phyloP scores from a whole-genome alignment of 139 green algal genomes.

The Yamagishiella unicocca region DNA sequence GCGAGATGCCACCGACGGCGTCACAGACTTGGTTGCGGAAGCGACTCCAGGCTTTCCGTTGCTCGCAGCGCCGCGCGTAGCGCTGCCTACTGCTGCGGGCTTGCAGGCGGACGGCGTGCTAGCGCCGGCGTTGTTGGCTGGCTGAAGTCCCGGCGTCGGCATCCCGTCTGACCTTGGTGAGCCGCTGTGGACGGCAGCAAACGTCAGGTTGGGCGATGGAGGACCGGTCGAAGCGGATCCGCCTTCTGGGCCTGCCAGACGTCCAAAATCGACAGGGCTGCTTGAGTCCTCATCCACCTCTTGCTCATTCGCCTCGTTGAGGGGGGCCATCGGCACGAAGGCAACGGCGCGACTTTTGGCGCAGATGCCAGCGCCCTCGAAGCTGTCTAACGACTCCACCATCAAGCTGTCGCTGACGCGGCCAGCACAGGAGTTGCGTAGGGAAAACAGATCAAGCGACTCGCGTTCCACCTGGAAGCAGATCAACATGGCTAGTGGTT shows the following conservation, averaged over 20 bases:
- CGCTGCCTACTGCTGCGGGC: not conserved
- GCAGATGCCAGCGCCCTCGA: conserved; percentile 9
- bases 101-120: not conserved
- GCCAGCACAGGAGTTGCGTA: conserved; percentile 4
- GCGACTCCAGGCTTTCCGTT: not conserved
- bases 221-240: not conserved
- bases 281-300: not conserved
- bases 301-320: not conserved
- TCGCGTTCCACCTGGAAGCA: conserved; percentile 1
- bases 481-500: not conserved
- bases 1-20: not conserved
- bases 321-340: conserved; percentile 38
- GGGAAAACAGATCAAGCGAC: conserved; percentile 37
- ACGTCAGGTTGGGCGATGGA: not conserved
- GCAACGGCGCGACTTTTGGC: conserved; percentile 5
- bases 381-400: conserved; percentile 39
- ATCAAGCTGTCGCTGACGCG: conserved; percentile 33
- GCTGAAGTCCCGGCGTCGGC: not conserved
- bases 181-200: not conserved
- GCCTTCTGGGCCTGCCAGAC: not conserved
- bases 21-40: not conserved
- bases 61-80: no score
- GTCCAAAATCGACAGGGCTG: no score
- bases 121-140: not conserved
- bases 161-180: not conserved